phyloP scores from a whole-genome alignment of 495 filamentous ascomycete species.

The Glonium stellatum region DNA sequence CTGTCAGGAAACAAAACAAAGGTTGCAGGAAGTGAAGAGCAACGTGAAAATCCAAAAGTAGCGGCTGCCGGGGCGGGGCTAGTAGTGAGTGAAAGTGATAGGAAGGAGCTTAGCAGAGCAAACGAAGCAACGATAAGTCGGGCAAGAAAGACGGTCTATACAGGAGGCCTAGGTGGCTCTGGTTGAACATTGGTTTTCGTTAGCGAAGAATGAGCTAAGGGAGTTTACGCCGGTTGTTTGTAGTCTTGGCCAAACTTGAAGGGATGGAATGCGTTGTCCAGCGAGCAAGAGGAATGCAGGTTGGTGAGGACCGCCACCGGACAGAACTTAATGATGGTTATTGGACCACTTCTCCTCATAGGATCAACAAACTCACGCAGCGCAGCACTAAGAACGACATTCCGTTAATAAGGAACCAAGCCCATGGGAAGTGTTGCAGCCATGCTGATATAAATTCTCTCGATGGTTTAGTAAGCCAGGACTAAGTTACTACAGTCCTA shows the following conservation, averaged over 20 bases:
- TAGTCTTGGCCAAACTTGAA: background rate
- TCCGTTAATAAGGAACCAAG: no score
- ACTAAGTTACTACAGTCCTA: no score
- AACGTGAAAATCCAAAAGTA: background rate
- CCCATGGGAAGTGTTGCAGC: no score
- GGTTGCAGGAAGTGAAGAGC: background rate
- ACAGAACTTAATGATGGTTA: background rate
- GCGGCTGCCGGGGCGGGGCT: constrained; percentile 1
- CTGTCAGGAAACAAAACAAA: background rate
- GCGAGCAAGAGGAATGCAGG: background rate
- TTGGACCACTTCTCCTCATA: background rate
- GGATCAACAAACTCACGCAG: no score
- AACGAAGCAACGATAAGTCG: background rate
- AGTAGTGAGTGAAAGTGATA: background rate
- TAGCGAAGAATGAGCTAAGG: constrained; percentile 9
- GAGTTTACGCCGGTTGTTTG: background rate
- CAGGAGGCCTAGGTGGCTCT: background rate
- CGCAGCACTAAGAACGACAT: no score
- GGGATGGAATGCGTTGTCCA: constrained; percentile 1
- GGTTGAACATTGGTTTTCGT: constrained; percentile 2
- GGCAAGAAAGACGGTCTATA: background rate
- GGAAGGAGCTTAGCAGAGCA: background rate
- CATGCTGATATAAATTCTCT: no score
- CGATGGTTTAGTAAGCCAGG: no score
- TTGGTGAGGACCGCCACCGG: background rate